Conservation (phyloP, 352 stramenopile genomes). For the Phytophthora nicotianae region DNA sequence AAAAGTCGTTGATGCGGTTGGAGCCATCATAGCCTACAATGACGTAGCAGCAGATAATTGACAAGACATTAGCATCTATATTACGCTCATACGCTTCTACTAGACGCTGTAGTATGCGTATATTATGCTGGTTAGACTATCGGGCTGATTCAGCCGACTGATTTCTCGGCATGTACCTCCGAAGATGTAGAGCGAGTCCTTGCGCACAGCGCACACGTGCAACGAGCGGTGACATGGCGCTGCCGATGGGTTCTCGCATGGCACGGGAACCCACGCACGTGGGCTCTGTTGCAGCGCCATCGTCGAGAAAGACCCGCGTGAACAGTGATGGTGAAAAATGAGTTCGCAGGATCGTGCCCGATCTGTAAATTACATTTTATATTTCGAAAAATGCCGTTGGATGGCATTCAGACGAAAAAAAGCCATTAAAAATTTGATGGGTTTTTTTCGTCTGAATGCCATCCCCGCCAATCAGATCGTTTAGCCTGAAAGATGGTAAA, state of each 20-base stretch:
- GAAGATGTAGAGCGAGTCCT: constrained; percentile 94
- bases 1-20: constrained; percentile 94
- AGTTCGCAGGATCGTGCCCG: constrained; percentile 14
- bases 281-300: constrained; percentile 48
- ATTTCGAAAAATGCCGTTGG: too few species aligned
- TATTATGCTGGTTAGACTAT: not conserved
- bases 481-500: too few species aligned
- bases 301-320: not conserved
- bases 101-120: not conserved
- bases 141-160: not conserved
- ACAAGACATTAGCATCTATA: not conserved
- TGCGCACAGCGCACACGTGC: constrained; percentile 91
- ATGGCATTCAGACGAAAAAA: too few species aligned
- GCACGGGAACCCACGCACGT: constrained; percentile 73
- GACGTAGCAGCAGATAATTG: not conserved
- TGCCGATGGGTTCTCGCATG: constrained; percentile 79
- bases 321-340: not conserved
- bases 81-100: not conserved
- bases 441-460: too few species aligned
- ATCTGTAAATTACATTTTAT: not conserved
- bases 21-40: constrained; percentile 91
- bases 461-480: too few species aligned
- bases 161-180: constrained; percentile 56
- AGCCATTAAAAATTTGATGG: too few species aligned
- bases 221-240: constrained; percentile 93